These are phyloP conservation scores for Globisporangium emineosum DNA, from an alignment of 352 stramenopile species.

Conservation along the genomic window DNA sequence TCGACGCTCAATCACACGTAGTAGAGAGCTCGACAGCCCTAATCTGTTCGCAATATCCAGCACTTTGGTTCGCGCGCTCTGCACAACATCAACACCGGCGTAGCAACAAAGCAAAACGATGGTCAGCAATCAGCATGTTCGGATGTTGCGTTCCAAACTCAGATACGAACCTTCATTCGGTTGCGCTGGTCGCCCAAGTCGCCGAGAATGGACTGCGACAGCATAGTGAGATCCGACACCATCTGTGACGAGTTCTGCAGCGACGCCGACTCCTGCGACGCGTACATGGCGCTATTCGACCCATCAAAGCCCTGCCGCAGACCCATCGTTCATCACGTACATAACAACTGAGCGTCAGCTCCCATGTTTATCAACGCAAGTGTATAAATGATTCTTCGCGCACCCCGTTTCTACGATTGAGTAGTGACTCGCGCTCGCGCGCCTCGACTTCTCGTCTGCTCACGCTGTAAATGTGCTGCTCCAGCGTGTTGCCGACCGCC, in stretches of 20 bases:
- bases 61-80: conserved; percentile 75
- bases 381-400: too few species aligned
- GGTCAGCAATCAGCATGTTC: not conserved
- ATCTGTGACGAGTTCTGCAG: conserved; percentile 76
- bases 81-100: conserved; percentile 12
- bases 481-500: conserved; percentile 56
- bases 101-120: conserved; percentile 4
- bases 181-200: conserved; percentile 68
- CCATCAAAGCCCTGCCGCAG: conserved; percentile 53
- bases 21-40: conserved; percentile 74
- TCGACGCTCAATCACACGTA: conserved; percentile 79
- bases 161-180: conserved; percentile 50
- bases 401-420: conserved; percentile 61
- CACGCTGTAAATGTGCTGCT: conserved; percentile 74
- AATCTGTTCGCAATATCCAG: conserved; percentile 83
- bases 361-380: not conserved
- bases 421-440: conserved; percentile 69
- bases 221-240: conserved; percentile 73
- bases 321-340: not conserved
- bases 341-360: not conserved
- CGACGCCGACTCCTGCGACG: conserved; percentile 74
- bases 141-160: not conserved
- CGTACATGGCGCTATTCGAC: conserved; percentile 69
- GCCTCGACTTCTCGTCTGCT: conserved; percentile 66
- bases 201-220: conserved; percentile 69